Evolutionary conservation across 1,284 basidiomycete species (phyloP), one percentile per base, ranked within the genome.

Genomic region (Rhodotorula sp.): DNA sequence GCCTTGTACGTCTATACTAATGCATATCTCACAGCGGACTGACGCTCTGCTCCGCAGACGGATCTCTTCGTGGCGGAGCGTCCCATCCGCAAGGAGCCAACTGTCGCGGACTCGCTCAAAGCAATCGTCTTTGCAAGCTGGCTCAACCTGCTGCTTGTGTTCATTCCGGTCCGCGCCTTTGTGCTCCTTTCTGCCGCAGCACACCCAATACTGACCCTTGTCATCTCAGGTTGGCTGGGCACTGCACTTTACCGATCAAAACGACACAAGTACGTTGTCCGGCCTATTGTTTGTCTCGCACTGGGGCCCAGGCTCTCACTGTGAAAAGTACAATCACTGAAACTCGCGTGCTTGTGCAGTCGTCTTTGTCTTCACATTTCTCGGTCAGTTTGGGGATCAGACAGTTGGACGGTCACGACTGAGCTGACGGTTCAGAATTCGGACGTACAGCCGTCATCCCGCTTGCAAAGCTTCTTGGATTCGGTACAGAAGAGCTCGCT

Each of bases 401-500:
- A 7, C 46, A 27, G 48, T n/a, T 56, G 58, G 34, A 64, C 48
- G 8, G 13, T 21, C 13, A 16, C 17, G 48, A 49, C 48, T 3
- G 4, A 34, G 34, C 34, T 21, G 17, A 9, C 19, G 8, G 48
- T 23, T 23, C 23, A 50, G 21, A 10, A 8, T 7, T 41, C 8
- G 34, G 7, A 13, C 27, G 4, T 41, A 55, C 21, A 13, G 78
- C 82, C n/a, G 83, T 84, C 77, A 83, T 84, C 49, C 83, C 83
- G 0, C 80, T 85, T 17, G 92, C 92, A 16, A 81, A 92, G 85
- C 82, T 95, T 7, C 85, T 96, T 10, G 90, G 90, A 1, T 92
- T 92, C 80, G 91, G 91, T 0, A 96, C 93, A 0, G 93, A 95
- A 76, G 91, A 95, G 77, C 81, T 94, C 9, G 91, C 92, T 1